Evolutionary conservation across 2,329 filamentous ascomycete species (phyloP), one percentile per base, ranked within the genome.

Genomic region (Camptophora hylomeconis): DNA sequence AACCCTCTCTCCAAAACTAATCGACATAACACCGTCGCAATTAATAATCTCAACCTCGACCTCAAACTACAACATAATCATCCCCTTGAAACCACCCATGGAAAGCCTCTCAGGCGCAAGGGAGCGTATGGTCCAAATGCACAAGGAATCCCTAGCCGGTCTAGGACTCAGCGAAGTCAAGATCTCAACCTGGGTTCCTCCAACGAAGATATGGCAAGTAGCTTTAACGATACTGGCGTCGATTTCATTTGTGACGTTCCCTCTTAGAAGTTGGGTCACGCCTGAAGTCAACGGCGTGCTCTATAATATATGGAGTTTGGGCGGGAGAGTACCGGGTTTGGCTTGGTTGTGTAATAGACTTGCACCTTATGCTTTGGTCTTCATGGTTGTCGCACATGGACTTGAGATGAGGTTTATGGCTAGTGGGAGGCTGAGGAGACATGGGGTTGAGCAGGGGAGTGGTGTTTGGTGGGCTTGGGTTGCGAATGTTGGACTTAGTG

Each of bases 1-100:
- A 9, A 37, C 35, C 17, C 8, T 17, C 24, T 4, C 13, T 16
- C 19, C 26, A 6, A 12, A 57, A 35, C 57, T 65, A 27, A 67
- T 76, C 27, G 13, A n/a, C 12, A 21, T 18, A 57, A 68, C 33
- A 57, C 61, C 12, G 72, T 80, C 12, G 54, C 60, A 20, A 61
- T 93, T 40, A 59, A 64, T 31, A 75, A 84, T 49, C 61, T 92
- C 37, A 63, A 65, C 17, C 64, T 82, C 33, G 53, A 62, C 19
- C 52, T 65, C 39, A 67, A 53, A 53, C 16, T 54, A 49, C 5
- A 47, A 52, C 18, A 57, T 57, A 49, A 59, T 50, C 16, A 63
- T 93, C 25, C 59, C 72, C 3, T 65, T 94, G 41, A 50, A 65
- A 1, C 86, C 86, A 7, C 72, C 80, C 0, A 67, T 94, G 59